Base-by-base conservation (phyloP, 2,329 filamentous ascomycete genomes). In the Clarireedia monteithiana region DNA sequence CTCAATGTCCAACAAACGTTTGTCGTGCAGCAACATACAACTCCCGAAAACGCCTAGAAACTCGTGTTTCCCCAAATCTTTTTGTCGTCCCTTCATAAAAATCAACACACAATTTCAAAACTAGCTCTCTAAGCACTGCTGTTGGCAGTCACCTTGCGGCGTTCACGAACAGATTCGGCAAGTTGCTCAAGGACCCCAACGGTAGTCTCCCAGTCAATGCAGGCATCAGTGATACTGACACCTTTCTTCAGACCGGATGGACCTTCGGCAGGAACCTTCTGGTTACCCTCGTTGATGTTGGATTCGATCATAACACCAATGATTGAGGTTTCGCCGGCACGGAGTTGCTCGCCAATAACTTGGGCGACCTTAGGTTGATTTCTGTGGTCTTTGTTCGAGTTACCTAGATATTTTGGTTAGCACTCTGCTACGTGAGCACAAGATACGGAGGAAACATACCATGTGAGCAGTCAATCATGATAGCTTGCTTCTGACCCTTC, bases 401-500 rank as follows among this genome's bases (percentile, higher is more conserved):
- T 99, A 56, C 94, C 88, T 91, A 57, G 1, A 26, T 3, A 24
- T 52, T 27, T 38, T 57, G 49, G 63, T 58, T 60, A 54, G 39
- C 6, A 23, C 14, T 40, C 38, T 44, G 36, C 17, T 52, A 30
- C 39, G n/a, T 39, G 20, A 26, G 27, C 40, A 27, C 15, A 38
- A 17, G n/a, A 57, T 48, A 24, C 26, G 26, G 36, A 23, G 42
- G 15, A 51, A 44, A 70, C 81, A 56, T 75, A 90, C 88, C 94
- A 71, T 99, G 94, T 23, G 91, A 96, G 80, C 94, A 99, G 74
- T 99, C 94, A 57, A 99, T 84, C 94, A 99, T 99, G 75, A 99
- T 86, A 61, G 91, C 87, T 73, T 90, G 81, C 68, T 86, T 86
- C 71, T 94, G 87, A 58, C 85, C 85, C 82, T 96, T 95, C 74